phyloP scores from a whole-genome alignment of 2,329 filamentous ascomycete genomes.

The Hypoxylon sp. region DNA sequence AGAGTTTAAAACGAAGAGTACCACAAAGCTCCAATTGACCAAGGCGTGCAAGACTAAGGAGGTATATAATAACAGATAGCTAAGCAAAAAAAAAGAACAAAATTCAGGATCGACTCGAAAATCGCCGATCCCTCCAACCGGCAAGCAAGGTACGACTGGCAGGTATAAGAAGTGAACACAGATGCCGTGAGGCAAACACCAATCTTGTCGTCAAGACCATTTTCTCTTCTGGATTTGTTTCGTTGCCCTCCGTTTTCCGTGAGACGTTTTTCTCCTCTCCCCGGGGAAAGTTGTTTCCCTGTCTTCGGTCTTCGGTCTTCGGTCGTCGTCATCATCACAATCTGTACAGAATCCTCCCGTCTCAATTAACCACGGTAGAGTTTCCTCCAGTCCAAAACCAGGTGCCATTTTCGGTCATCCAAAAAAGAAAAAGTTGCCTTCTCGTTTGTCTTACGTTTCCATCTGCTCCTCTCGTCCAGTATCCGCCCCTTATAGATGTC shows the following conservation, averaged over 20 bases:
- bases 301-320: conserved; percentile 1
- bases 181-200: conserved; percentile 53
- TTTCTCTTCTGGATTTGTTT: conserved; percentile 28
- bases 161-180: conserved; percentile 43
- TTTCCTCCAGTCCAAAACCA: conserved; percentile 1
- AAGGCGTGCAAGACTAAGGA: conserved; percentile 26
- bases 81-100: conserved; percentile 9
- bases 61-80: conserved; percentile 30
- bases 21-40: conserved; percentile 31
- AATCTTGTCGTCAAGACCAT: conserved; percentile 43
- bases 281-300: background rate
- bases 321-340: conserved; percentile 28
- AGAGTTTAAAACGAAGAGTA: background rate
- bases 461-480: conserved; percentile 8
- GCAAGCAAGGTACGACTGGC: conserved; percentile 29
- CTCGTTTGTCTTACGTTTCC: conserved; percentile 18
- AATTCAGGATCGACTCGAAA: conserved; percentile 23
- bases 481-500: conserved; percentile 17
- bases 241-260: conserved; percentile 18
- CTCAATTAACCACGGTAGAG: background rate
- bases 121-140: conserved; percentile 20
- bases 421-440: conserved; percentile 32
- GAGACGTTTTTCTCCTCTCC: conserved; percentile 10
- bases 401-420: conserved; percentile 22
- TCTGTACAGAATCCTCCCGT: conserved; percentile 25